Percentiles rank a stretch among this genome's conserved stretches.
These are phyloP conservation scores for Pythium aquatile DNA, from an alignment of 352 stramenopile genomes.

Conservation along the genomic window DNA sequence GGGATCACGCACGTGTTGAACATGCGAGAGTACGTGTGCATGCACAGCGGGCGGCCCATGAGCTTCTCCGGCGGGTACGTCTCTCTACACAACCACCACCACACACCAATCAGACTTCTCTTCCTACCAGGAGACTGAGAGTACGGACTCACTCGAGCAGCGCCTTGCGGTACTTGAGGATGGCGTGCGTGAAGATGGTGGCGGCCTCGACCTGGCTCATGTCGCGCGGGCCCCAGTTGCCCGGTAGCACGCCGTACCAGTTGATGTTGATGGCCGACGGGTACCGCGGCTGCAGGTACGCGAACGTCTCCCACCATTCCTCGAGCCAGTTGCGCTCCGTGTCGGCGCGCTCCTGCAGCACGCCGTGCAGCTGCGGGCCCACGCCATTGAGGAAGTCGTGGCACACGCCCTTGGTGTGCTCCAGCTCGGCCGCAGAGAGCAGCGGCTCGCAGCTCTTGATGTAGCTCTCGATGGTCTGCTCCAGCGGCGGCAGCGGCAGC, in stretches of 20 bases:
- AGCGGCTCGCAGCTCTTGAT: slow-evolving; percentile 91
- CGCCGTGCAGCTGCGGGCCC: slow-evolving; percentile 88
- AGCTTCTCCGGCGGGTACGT: slow-evolving; percentile 92
- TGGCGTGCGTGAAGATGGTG: slow-evolving; percentile 80
- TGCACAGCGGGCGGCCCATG: slow-evolving; percentile 92
- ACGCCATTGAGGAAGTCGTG: slow-evolving; percentile 89
- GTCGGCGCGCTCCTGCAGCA: slow-evolving; percentile 82
- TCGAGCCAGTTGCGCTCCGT: slow-evolving; percentile 89
- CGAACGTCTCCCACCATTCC: slow-evolving; percentile 96
- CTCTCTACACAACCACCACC: slow-evolving; percentile 50
- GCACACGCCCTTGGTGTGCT: slow-evolving; percentile 89
- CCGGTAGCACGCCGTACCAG: slow-evolving; percentile 96
- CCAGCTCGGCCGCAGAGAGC: slow-evolving; percentile 83
- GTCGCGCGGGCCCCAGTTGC: slow-evolving; percentile 90
- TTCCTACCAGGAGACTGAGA: neutral
- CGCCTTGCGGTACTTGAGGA: slow-evolving; percentile 92
- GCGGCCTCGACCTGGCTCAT: slow-evolving; percentile 91
- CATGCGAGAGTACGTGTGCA: slow-evolving; percentile 93
- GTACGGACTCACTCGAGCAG: slow-evolving; percentile 70
- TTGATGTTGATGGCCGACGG: slow-evolving; percentile 97
- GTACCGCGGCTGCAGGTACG: slow-evolving; percentile 94
- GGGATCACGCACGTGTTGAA: slow-evolving; percentile 97
- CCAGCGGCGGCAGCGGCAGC: slow-evolving; percentile 92
- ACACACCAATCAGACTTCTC: neutral
- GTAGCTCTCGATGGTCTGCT: slow-evolving; percentile 93